Evolutionary conservation across 331 rosid genomes (phyloP), one percentile per base, ranked within the genome.

Genomic region (Spiraea crenata): DNA sequence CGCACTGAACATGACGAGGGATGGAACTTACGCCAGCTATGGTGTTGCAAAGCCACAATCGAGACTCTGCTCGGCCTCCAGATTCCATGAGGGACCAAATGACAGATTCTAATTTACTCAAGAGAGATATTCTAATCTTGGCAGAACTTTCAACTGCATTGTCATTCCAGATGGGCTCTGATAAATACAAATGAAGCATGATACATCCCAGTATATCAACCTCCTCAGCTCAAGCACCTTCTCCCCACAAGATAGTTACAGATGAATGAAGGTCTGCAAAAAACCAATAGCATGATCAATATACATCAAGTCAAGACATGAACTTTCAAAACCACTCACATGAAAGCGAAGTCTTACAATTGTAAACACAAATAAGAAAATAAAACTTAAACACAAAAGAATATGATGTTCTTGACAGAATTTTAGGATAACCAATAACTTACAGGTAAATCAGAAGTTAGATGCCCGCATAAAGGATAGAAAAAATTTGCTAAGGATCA

Each of bases 1-100:
- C 83, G 5, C 88, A 74, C 62, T 87, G 89, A 25, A 82, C 79
- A 65, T 50, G 69, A 47, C 79, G 65, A 62, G 74, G 48, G 47
- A 93, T 69, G 20, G 84, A 79, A 64, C 65, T 72, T 70, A 89
- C 63, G 37, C 86, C 80, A 5, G 90, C 83, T 40, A 93, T 77
- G 4, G 90, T 74, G 55, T 79, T 86, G 72, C 91, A 85, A 63
- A 93, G 96, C 97, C 99, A 91, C 46, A 89, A 71, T 39, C 92
- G 85, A 64, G 90, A 85, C 77, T 93, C 97, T 4, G 90, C 77
- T 25, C 90, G 92, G 67, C 87, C 87, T 44, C 84, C 82, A 6
- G 89, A 82, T 62, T 65, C 65, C 80, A 87, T 72, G 17, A 84
- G 19, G 2, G 86, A 80, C 88, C 88, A 78, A 35, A 93, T 71